These are phyloP conservation scores for Penstemon davidsonii DNA, from an alignment of 257 asterid genomes.

Conservation along the genomic window DNA sequence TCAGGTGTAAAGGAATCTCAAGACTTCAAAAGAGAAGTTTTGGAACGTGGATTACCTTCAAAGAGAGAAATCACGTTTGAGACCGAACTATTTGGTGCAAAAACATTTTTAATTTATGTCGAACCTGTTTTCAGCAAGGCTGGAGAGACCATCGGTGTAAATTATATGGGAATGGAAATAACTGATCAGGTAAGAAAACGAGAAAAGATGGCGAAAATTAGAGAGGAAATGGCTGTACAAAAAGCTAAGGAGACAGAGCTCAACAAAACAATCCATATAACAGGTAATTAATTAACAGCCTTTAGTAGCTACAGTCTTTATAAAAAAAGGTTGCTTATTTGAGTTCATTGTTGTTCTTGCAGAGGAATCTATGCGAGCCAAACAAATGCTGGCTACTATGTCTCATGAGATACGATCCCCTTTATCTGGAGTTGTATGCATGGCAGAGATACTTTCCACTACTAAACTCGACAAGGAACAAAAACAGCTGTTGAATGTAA, in stretches of 20 bases:
- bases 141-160: constrained; percentile 82
- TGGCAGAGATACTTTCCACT: constrained; percentile 83
- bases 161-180: constrained; percentile 95
- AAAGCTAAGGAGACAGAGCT: constrained; percentile 94
- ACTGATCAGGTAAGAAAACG: constrained; percentile 84
- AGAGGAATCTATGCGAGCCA: constrained; percentile 97
- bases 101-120: constrained; percentile 74
- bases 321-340: constrained; percentile 19
- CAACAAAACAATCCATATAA: constrained; percentile 82
- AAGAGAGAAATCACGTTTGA: constrained; percentile 92
- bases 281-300: constrained; percentile 41
- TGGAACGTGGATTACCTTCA: constrained; percentile 74
- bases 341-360: constrained; percentile 17
- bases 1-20: constrained; percentile 92
- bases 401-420: constrained; percentile 97
- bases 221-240: constrained; percentile 92
- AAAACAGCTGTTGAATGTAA: constrained; percentile 51
- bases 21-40: constrained; percentile 81
- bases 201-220: constrained; percentile 83
- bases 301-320: not conserved
- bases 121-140: constrained; percentile 92
- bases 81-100: constrained; percentile 76
- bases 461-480: constrained; percentile 82
- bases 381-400: constrained; percentile 96
- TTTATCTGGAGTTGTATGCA: constrained; percentile 87